Conservation (phyloP, 352 stramenopile species). For the Globisporangium solare region DNA sequence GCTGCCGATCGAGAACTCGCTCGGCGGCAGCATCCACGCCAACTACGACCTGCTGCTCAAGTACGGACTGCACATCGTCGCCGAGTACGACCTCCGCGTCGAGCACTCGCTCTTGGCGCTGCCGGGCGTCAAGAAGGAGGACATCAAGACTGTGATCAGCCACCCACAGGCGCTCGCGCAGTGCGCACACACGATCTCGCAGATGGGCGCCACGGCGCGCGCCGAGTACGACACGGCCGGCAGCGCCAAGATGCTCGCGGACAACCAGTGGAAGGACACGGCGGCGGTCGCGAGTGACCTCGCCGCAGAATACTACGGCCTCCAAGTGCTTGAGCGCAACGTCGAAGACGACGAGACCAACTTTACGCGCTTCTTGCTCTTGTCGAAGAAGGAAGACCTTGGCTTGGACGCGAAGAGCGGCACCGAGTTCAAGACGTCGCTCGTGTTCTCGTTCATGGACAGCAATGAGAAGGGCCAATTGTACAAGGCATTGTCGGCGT, state of each 20-base stretch:
- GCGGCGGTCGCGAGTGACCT: constrained; percentile 95
- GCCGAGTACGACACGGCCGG: constrained; percentile 96
- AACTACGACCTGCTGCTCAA: constrained; percentile 90
- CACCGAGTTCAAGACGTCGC: constrained; percentile 63
- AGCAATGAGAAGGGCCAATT: constrained; percentile 53
- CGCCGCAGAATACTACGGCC: constrained; percentile 91
- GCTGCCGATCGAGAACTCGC: constrained; percentile 93
- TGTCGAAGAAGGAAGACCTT: constrained; percentile 63
- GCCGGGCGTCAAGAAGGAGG: constrained; percentile 72
- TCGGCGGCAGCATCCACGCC: constrained; percentile 94
- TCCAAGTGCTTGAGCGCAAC: constrained; percentile 86
- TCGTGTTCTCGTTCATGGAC: constrained; percentile 73
- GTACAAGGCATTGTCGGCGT: constrained; percentile 56
- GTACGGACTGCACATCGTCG: constrained; percentile 63
- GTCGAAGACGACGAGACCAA: constrained; percentile 90
- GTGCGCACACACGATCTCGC: constrained; percentile 93
- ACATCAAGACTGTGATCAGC: constrained; percentile 95
- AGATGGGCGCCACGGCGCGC: constrained; percentile 70
- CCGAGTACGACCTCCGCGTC: constrained; percentile 69
- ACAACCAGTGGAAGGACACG: constrained; percentile 79
- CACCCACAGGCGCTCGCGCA: constrained; percentile 96
- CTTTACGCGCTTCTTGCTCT: constrained; percentile 93
- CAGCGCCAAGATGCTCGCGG: constrained; percentile 95
- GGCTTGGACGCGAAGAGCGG: constrained; percentile 21
- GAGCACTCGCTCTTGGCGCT: constrained; percentile 93